Base-by-base conservation (phyloP, 1,139 yeast species). In the Blastobotrys elegans region DNA sequence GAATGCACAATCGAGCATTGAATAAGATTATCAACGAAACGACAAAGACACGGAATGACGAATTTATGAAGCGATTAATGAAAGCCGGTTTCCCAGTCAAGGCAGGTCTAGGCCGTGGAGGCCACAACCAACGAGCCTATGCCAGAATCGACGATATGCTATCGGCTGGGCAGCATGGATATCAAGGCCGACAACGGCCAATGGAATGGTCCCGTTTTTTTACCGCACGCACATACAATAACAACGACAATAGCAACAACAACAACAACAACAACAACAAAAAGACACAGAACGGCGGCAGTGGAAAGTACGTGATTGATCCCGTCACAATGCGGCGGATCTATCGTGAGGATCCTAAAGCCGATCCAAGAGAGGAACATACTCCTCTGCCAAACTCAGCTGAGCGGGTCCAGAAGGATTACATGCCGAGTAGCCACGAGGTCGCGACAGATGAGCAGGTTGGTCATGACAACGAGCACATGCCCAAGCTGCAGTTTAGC, bases 251-350 rank as follows among this genome's bases (percentile, higher is more conserved):
- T n/a, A 30, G 32, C 32, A 10, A 13, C 32, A n/a, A 17, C 16
- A 6, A 13, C n/a, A 8, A 30, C n/a, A 30, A 30, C 16, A 8
- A 30, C n/a, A 13, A 30, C n/a, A 30, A 14, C 32, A 10, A 13
- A 8, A n/a, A n/a, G n/a, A n/a, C n/a, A n/a, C n/a, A 35, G 26
- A 7, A 20, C n/a, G 3, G 16, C 24, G 20, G 13, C 3, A 20
- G 24, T 17, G 39, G 20, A 3, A 18, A 24, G 8, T 48, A 44
- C 27, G 36, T 29, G 35, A 43, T 48, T 29, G 50, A 48, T 44
- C 50, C 50, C 2, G 41, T 48, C 11, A 44, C 47, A 4, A 18
- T 44, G 36, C 11, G 38, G 22, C 17, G 46, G 21, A 31, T 34
- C 11, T 13, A 14, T 21, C 18, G 18, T 17, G 22, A 33, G 14